Evolutionary conservation across 768 basidiomycete genomes (phyloP).

Genomic region (Leucosporidium creatinivorum): DNA sequence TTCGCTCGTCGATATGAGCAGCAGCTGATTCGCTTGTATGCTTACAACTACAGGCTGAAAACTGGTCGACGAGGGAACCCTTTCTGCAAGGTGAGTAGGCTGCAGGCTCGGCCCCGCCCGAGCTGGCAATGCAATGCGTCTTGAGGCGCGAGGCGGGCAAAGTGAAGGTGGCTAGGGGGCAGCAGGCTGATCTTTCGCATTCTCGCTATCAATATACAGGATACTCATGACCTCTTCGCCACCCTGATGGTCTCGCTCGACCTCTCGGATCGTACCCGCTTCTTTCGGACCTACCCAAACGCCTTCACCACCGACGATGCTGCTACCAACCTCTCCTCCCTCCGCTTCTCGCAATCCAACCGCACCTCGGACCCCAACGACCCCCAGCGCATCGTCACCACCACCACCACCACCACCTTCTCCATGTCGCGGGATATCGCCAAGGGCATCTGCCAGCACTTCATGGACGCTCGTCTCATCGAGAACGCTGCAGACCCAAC

Average conservation of each 20-base stretch:
- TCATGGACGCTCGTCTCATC: conserved; percentile 96
- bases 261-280: conserved; percentile 81
- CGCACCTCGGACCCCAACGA: conserved; percentile 97
- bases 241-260: conserved; percentile 91
- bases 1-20: too few relatives aligned
- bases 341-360: conserved; percentile 99
- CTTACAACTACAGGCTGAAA: conserved; percentile 28
- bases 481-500: conserved; percentile 90
- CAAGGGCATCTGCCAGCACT: conserved; percentile 98
- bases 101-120: not conserved
- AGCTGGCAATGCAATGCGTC: not conserved
- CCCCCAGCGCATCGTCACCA: conserved; percentile 94
- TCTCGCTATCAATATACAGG: conserved; percentile 48
- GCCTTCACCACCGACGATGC: conserved; percentile 94
- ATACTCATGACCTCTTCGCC: conserved; percentile 95
- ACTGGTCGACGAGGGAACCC: conserved; percentile 37
- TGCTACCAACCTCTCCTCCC: conserved; percentile 78
- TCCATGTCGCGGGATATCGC: conserved; percentile 99
- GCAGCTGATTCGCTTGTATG: too few relatives aligned
- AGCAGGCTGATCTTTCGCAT: not conserved
- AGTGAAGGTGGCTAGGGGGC: not conserved
- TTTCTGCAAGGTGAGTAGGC: conserved; percentile 37
- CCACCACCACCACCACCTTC: conserved; percentile 98
- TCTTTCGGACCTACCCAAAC: conserved; percentile 89
- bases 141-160: too few relatives aligned